Evolutionary conservation across 345 rosid species (phyloP), one percentile per base, ranked within the genome.

Genomic region (Ailanthus altissimus): DNA sequence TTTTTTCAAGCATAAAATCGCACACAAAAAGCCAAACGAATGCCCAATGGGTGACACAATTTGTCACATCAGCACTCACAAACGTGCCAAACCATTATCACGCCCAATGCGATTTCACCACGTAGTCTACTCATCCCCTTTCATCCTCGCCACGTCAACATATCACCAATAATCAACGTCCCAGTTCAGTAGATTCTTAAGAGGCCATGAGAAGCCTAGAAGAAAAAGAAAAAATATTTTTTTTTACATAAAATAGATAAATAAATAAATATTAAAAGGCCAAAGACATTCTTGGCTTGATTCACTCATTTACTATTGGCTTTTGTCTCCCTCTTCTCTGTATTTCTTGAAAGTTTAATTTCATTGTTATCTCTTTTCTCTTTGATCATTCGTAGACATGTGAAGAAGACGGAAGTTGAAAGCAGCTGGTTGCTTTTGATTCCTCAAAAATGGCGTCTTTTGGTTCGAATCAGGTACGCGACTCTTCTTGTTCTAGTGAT

Each of bases 401-500:
- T 32, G 58, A 18, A 8, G 21, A 54, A n/a, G 25, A 23, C 59
- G 0, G 21, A 11, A 23, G 0, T 23, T 56, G 59, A 56, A n/a
- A 7, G 59, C 21, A 7, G 11, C 26, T 57, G 67, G 28, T 45
- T 51, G 15, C 5, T 20, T 14, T 67, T 49, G 49, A 61, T 77
- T 51, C 53, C 50, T 46, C 50, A 38, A 49, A 56, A 63, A 60
- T 43, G 66, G 54, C 58, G 38, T 46, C 54, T n/a, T 36, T 56
- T 9, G 25, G 26, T 63, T 45, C 60, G 45, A 76, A 40, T 77
- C 79, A 73, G 82, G 82, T 70, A 73, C 38, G 38, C 38, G 38
- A 32, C 38, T 32, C 38, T 32, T 32, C 38, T 32, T 32, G 38
- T 32, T 32, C 1, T 32, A 32, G 38, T 32, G 3, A 32, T 32